These are phyloP conservation scores for Aegilops sharonensis DNA, from an alignment of 176 grass and related monocot genomes.

Conservation along the genomic window DNA sequence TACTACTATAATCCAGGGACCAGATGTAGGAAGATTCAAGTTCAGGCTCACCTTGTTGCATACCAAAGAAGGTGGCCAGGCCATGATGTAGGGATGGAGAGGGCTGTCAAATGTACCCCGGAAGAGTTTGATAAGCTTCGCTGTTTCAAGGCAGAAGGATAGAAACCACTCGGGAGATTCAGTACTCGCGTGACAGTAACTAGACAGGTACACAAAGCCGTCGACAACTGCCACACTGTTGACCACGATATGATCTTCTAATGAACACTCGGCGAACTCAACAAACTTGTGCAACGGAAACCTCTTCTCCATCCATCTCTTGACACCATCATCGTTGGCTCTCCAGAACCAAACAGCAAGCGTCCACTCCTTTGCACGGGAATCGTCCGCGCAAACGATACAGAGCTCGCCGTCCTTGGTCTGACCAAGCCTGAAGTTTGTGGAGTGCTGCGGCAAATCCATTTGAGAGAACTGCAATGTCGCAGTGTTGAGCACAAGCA, in stretches of 20 bases:
- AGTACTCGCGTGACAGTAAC: neutral
- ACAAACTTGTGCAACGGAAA: neutral
- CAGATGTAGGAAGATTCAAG: slow-evolving; percentile 10
- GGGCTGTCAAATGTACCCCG: neutral
- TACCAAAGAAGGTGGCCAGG: neutral
- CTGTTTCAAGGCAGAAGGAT: neutral
- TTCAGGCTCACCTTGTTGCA: neutral
- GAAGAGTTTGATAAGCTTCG: neutral
- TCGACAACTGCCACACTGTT: neutral
- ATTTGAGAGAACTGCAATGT: neutral
- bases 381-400: neutral
- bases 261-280: neutral
- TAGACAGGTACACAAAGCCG: neutral
- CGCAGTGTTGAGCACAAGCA: neutral
- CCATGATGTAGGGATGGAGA: slow-evolving; percentile 4
- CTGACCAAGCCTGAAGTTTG: neutral
- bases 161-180: neutral
- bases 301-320: neutral
- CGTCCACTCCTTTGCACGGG: neutral
- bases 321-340: neutral
- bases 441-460: neutral
- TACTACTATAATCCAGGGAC: neutral
- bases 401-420: neutral
- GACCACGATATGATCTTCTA: neutral
- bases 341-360: neutral